phyloP scores from a whole-genome alignment of 148 eudicot genomes.

The Suaeda aralocaspica region DNA sequence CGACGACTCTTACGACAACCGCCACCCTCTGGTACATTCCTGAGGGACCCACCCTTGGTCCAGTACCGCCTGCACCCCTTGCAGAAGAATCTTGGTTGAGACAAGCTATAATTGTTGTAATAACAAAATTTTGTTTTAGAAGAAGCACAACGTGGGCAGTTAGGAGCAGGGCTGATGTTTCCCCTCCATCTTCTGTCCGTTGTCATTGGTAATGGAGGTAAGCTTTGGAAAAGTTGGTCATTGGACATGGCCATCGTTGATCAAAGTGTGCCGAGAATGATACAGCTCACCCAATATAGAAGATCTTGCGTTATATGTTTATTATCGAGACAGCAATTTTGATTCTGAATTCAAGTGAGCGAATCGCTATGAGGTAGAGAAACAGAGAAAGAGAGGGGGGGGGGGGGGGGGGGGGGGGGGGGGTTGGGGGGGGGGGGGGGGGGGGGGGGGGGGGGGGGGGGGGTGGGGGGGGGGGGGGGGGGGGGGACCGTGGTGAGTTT shows the following conservation, averaged over 20 bases:
- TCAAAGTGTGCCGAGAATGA: too few species aligned
- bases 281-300: too few species aligned
- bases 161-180: conserved; percentile 24
- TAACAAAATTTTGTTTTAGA: conserved; percentile 42
- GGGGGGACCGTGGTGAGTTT: too few species aligned
- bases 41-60: conserved; percentile 43
- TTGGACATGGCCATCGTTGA: conserved; percentile 7
- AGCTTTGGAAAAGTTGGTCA: conserved; percentile 13
- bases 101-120: conserved; percentile 44
- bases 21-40: conserved; percentile 43
- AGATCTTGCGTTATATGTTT: too few species aligned
- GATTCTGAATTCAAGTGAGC: too few species aligned
- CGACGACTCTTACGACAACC: conserved; percentile 39
- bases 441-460: too few species aligned
- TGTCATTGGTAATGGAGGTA: conserved; percentile 21
- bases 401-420: conserved; percentile 3
- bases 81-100: conserved; percentile 45
- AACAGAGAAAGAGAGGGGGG: not conserved
- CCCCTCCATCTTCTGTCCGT: conserved; percentile 34
- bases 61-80: conserved; percentile 45
- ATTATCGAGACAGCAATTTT: too few species aligned
- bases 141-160: conserved; percentile 45
- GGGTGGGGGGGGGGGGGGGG: too few species aligned
- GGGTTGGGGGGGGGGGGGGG: not conserved
- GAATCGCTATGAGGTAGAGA: not conserved